Conservation (phyloP, 2,329 filamentous ascomycete genomes). For the Stagonosporopsis vannaccii region DNA sequence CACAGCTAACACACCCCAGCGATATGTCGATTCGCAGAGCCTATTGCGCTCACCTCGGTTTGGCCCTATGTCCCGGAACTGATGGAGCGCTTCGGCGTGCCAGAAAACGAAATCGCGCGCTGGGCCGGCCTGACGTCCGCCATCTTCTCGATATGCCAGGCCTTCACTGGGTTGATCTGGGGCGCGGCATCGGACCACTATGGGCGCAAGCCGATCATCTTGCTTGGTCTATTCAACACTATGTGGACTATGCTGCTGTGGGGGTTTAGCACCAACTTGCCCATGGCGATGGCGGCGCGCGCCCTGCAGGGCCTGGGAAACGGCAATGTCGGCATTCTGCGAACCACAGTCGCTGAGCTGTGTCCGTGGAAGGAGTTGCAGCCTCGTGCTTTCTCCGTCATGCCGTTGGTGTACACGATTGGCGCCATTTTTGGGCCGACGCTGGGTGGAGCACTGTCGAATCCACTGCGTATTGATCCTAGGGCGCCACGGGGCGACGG, state of each 20-base stretch:
- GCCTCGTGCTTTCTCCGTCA: slow-evolving; percentile 87
- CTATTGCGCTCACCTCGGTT: slow-evolving; percentile 90
- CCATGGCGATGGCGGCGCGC: slow-evolving; percentile 80
- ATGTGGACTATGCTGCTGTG: slow-evolving; percentile 84
- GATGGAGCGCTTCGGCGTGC: slow-evolving; percentile 51
- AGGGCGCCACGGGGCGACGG: slow-evolving; percentile 67
- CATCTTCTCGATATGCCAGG: slow-evolving; percentile 79
- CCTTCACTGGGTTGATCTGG: slow-evolving; percentile 87
- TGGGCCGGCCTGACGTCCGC: slow-evolving; percentile 90
- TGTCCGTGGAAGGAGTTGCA: slow-evolving; percentile 86
- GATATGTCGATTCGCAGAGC: slow-evolving; percentile 90
- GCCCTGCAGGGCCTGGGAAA: slow-evolving; percentile 84
- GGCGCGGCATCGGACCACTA: slow-evolving; percentile 81
- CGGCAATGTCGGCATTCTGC: slow-evolving; percentile 84
- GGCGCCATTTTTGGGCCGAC: slow-evolving; percentile 86
- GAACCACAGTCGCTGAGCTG: slow-evolving; percentile 92
- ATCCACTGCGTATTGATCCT: slow-evolving; percentile 78
- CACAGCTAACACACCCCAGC: slow-evolving; percentile 60
- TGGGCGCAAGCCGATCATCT: slow-evolving; percentile 83
- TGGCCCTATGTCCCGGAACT: slow-evolving; percentile 84
- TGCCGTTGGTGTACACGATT: slow-evolving; percentile 90
- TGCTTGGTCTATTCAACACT: slow-evolving; percentile 76
- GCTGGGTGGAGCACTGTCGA: slow-evolving; percentile 85
- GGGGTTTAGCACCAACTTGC: slow-evolving; percentile 80
- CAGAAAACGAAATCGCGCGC: slow-evolving; percentile 52